Evolutionary conservation across 2,329 filamentous ascomycete genomes (phyloP), one percentile per base, ranked within the genome.

Genomic region (Aspergillus cejpii): DNA sequence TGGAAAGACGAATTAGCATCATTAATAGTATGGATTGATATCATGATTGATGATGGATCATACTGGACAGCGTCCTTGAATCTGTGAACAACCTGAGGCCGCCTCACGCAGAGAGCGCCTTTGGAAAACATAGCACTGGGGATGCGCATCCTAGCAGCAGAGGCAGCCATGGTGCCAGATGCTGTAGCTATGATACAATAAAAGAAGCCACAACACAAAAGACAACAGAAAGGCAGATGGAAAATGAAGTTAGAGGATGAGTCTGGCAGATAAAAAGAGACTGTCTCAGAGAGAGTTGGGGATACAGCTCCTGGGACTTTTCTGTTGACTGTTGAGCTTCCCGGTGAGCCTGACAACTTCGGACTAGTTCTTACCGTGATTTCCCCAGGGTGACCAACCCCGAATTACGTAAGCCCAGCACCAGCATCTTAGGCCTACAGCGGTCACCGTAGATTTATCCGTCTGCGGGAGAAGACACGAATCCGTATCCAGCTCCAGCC

Each of bases 101-200:
- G 67, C 57, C 72, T 70, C 61, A 76, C 63, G 53, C 69, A 60
- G 45, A 59, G 61, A 54, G 65, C 59, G 45, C 66, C 64, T 54
- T 65, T 67, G 51, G 62, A 61, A 48, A 71, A 58, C 58, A 70
- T 66, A 52, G 68, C 66, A 57, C 65, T 65, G 51, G 66, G 64
- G 47, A 63, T 65, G 59, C 70, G 68, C 64, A 71, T 70, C 55
- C 71, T 64, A 52, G 71, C 63, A 59, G 63, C 65, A 58, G 67
- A 65, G 60, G 77, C 75, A 66, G 77, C 75, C 77, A 80, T 80
- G 64, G 68, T 73, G 67, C 59, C 41, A 51, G 54, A 55, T 60
- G 58, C 59, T 59, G 55, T 44, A 48, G 51, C 38, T 52, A 46
- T 54, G 37, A 54, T 50, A 47, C 45, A 48, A 51, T 52, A 42